These are phyloP conservation scores for Lachnellula cervina DNA, from an alignment of 2,329 filamentous ascomycete species.

Conservation along the genomic window DNA sequence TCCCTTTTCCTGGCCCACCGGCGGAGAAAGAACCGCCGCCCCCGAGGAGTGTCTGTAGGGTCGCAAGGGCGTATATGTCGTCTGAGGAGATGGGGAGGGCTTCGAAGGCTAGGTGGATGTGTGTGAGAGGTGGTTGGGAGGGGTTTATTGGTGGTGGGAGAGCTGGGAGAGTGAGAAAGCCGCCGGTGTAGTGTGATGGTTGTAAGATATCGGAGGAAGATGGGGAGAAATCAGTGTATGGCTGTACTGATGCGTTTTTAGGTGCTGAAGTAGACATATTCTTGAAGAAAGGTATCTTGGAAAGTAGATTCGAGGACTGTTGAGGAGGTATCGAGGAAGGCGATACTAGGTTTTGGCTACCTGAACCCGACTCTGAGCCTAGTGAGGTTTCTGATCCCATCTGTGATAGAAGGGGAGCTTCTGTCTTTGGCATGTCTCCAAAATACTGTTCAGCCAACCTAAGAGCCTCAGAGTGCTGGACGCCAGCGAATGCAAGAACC, in stretches of 20 bases:
- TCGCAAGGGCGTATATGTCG: slow-evolving; percentile 94
- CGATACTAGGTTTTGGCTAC: slow-evolving; percentile 26
- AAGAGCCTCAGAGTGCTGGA: slow-evolving; percentile 76
- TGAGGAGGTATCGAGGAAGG: slow-evolving; percentile 35
- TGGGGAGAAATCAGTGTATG: slow-evolving; percentile 38
- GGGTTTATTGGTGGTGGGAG: slow-evolving; percentile 76
- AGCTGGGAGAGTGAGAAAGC: slow-evolving; percentile 79
- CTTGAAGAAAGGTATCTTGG: slow-evolving; percentile 85
- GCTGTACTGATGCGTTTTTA: slow-evolving; percentile 53
- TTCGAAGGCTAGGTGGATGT: slow-evolving; percentile 95
- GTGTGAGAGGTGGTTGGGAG: slow-evolving; percentile 73
- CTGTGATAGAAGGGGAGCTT: slow-evolving; percentile 46
- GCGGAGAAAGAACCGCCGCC: slow-evolving; percentile 96
- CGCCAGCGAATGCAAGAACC: slow-evolving; percentile 91
- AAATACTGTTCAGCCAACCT: slow-evolving; percentile 78
- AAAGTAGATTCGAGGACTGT: slow-evolving; percentile 55
- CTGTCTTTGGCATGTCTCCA: slow-evolving; percentile 72
- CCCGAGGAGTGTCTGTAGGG: slow-evolving; percentile 89
- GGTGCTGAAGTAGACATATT: slow-evolving; percentile 74
- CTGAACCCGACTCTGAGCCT: slow-evolving; percentile 35
- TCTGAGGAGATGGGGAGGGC: slow-evolving; percentile 83
- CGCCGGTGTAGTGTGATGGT: slow-evolving; percentile 84
- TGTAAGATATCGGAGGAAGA: slow-evolving; percentile 51
- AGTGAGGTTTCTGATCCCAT: slow-evolving; percentile 55
- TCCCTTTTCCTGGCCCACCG: slow-evolving; percentile 94